Conservation (phyloP, 148 eudicot species). For the Amaranthus palmeri region DNA sequence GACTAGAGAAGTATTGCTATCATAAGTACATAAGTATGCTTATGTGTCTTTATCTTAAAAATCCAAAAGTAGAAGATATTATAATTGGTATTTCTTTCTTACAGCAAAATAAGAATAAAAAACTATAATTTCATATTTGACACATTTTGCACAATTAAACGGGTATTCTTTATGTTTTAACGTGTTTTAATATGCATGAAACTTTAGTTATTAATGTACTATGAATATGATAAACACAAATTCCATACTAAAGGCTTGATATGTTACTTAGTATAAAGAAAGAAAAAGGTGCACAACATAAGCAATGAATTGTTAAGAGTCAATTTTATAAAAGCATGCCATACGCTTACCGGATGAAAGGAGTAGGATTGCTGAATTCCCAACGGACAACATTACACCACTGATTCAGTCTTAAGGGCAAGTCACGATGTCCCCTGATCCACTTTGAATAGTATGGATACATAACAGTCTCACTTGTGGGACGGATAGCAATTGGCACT, state of each 20-base stretch:
- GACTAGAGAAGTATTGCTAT: too few species aligned
- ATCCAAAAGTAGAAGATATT: too few species aligned
- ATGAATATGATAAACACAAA: not conserved
- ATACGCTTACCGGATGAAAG: conserved; percentile 72
- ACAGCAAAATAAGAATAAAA: too few species aligned
- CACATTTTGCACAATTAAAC: too few species aligned
- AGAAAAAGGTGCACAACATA: too few species aligned
- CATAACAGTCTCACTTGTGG: conserved; percentile 99
- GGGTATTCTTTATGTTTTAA: too few species aligned
- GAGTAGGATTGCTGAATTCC: conserved; percentile 99
- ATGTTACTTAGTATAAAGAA: too few species aligned
- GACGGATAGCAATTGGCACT: conserved; percentile 93
- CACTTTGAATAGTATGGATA: conserved; percentile 97
- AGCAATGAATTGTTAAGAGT: too few species aligned
- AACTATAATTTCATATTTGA: too few species aligned
- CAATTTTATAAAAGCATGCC: not conserved
- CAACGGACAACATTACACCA: conserved; percentile 99
- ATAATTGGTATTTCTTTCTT: too few species aligned
- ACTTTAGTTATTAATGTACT: not conserved
- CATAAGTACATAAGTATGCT: too few species aligned
- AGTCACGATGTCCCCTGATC: conserved; percentile 97
- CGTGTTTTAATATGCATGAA: not conserved
- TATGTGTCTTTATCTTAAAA: too few species aligned
- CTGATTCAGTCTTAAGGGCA: conserved; percentile 88
- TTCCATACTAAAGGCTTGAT: not conserved